These are phyloP conservation scores for Serendipita sp. DNA, from an alignment of 768 basidiomycete genomes.

Conservation along the genomic window DNA sequence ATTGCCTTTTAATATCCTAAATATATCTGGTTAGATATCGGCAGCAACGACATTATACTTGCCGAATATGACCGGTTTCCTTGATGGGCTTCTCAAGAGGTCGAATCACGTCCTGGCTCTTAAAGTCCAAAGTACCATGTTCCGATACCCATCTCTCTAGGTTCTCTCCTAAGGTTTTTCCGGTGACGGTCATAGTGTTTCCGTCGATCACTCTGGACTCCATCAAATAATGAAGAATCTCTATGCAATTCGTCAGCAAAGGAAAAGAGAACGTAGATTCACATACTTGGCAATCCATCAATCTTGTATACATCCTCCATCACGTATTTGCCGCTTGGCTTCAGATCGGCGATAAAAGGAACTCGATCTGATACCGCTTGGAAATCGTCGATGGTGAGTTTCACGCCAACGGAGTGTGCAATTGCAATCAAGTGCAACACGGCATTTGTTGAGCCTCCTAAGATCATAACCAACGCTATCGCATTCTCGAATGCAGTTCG, in stretches of 20 bases:
- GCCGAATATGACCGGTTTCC: slow-evolving; percentile 78
- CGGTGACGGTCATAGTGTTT: slow-evolving; percentile 79
- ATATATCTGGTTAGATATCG: slow-evolving; percentile 10
- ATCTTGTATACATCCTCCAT: slow-evolving; percentile 96
- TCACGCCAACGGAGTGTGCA: slow-evolving; percentile 87
- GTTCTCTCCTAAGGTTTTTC: slow-evolving; percentile 80
- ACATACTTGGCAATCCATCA: slow-evolving; percentile 87
- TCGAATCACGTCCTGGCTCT: slow-evolving; percentile 68
- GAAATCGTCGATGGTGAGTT: slow-evolving; percentile 80
- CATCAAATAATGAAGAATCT: slow-evolving; percentile 69
- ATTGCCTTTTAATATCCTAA: slow-evolving; percentile 77
- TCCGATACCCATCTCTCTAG: slow-evolving; percentile 74
- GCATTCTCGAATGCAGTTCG: slow-evolving; percentile 94
- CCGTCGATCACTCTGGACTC: slow-evolving; percentile 83
- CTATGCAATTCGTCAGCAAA: slow-evolving; percentile 23
- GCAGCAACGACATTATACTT: slow-evolving; percentile 10
- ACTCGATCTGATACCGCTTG: slow-evolving; percentile 80
- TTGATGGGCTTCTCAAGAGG: slow-evolving; percentile 83
- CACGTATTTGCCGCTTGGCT: slow-evolving; percentile 95
- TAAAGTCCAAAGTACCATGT: slow-evolving; percentile 53
- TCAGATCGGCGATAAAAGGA: slow-evolving; percentile 91
- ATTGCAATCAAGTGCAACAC: slow-evolving; percentile 94
- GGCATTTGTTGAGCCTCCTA: slow-evolving; percentile 96
- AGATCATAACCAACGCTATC: slow-evolving; percentile 73
- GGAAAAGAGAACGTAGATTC: neutral